Conservation (phyloP, 306 rosid genomes). For the Rosa persica region DNA sequence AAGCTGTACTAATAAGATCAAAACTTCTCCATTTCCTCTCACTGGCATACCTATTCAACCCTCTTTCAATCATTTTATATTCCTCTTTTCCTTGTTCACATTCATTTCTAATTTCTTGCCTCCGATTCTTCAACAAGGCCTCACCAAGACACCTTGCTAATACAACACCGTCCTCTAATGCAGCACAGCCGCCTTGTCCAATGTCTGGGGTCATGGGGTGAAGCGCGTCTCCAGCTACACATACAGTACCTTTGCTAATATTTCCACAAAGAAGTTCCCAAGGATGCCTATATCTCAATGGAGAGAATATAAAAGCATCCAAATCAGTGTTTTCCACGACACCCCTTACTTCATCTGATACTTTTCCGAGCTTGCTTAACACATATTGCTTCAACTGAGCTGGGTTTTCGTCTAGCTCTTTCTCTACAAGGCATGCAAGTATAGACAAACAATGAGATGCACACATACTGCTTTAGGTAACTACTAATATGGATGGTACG, state of each 20-base stretch:
- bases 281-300: conserved; percentile 58
- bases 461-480: background rate
- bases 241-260: conserved; percentile 59
- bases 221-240: conserved; percentile 79
- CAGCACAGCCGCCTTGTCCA: conserved; percentile 77
- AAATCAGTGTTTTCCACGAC: conserved; percentile 42
- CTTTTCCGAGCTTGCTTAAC: conserved; percentile 46
- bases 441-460: background rate
- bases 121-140: conserved; percentile 33
- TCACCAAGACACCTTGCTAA: conserved; percentile 61
- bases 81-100: conserved; percentile 29
- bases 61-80: conserved; percentile 40
- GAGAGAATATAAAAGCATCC: conserved; percentile 27
- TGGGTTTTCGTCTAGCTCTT: conserved; percentile 38
- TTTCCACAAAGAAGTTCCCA: conserved; percentile 65
- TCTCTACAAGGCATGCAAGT: conserved; percentile 31
- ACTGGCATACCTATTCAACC: conserved; percentile 54
- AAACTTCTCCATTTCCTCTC: conserved; percentile 74
- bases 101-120: background rate
- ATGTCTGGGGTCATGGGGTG: conserved; percentile 83
- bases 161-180: conserved; percentile 66
- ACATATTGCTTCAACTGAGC: conserved; percentile 45
- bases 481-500: background rate
- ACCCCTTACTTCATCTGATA: conserved; percentile 38
- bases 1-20: conserved; percentile 39